These are phyloP conservation scores for Debaryomyces psychrophilus DNA, from an alignment of 1,139 yeast species.

Conservation along the genomic window DNA sequence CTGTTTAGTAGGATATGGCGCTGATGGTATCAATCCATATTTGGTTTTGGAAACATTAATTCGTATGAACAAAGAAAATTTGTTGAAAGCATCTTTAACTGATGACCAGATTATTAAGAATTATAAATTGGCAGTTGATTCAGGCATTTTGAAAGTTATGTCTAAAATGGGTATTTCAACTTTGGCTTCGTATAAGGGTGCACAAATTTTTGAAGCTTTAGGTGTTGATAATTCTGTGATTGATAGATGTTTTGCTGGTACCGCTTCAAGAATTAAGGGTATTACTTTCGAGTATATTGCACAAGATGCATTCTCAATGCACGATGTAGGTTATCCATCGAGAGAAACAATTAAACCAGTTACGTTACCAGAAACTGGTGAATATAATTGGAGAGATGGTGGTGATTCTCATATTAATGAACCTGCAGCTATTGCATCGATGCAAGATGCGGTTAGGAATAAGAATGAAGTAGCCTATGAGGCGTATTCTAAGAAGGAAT, in stretches of 20 bases:
- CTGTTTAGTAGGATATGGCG: conserved; percentile 94
- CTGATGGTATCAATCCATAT: conserved; percentile 94
- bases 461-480: conserved; percentile 93
- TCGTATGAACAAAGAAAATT: conserved; percentile 80
- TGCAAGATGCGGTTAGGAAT: conserved; percentile 96
- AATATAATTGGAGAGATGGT: conserved; percentile 98
- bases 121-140: conserved; percentile 81
- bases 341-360: conserved; percentile 71
- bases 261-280: conserved; percentile 96
- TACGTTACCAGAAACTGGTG: conserved; percentile 93
- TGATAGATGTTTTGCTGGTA: conserved; percentile 95
- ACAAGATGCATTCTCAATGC: conserved; percentile 92
- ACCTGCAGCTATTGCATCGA: conserved; percentile 91
- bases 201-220: conserved; percentile 95
- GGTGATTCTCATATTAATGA: conserved; percentile 95
- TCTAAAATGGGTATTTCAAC: conserved; percentile 99
- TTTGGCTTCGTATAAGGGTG: conserved; percentile 95
- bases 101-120: conserved; percentile 67
- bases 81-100: conserved; percentile 60
- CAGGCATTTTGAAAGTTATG: conserved; percentile 95
- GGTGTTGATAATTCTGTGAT: conserved; percentile 96
- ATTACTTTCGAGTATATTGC: conserved; percentile 94
- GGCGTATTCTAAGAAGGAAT: conserved; percentile 84
- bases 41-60: conserved; percentile 87
- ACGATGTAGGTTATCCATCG: conserved; percentile 87